phyloP scores from a whole-genome alignment of 2,329 filamentous ascomycete species.

The Orbilia oligospora region DNA sequence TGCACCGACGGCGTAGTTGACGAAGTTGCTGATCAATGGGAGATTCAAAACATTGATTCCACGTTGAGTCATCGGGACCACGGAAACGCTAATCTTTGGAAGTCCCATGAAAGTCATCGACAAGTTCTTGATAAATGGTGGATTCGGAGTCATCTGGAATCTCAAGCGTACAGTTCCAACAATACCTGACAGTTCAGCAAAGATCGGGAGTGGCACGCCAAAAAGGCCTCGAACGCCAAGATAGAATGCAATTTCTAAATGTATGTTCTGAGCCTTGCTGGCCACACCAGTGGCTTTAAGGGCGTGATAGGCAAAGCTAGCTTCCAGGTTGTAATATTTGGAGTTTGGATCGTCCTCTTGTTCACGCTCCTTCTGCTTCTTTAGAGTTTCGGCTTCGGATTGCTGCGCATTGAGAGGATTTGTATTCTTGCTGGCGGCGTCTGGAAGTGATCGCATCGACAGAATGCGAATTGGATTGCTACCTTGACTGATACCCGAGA shows the following conservation, averaged over 20 bases:
- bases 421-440: constrained; percentile 83
- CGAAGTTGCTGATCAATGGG: constrained; percentile 93
- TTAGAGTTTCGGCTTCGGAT: constrained; percentile 68
- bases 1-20: constrained; percentile 92
- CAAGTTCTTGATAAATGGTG: constrained; percentile 90
- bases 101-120: constrained; percentile 96
- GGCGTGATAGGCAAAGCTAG: constrained; percentile 91
- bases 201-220: constrained; percentile 79
- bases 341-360: constrained; percentile 56
- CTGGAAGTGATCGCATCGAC: constrained; percentile 64
- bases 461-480: constrained; percentile 90
- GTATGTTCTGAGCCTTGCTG: constrained; percentile 92
- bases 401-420: constrained; percentile 81
- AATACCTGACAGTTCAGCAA: constrained; percentile 89
- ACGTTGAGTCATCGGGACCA: constrained; percentile 85
- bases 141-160: constrained; percentile 87
- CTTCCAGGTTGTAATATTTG: constrained; percentile 90
- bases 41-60: constrained; percentile 93
- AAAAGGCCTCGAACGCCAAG: constrained; percentile 90
- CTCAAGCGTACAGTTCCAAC: constrained; percentile 88
- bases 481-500: constrained; percentile 94
- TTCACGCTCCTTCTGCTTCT: constrained; percentile 55
- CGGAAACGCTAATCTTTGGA: constrained; percentile 89
- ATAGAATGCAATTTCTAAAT: constrained; percentile 96
- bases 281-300: constrained; percentile 79